These are phyloP conservation scores for Diacronema lutheri DNA, from an alignment of 78 protist species.

Conservation along the genomic window DNA sequence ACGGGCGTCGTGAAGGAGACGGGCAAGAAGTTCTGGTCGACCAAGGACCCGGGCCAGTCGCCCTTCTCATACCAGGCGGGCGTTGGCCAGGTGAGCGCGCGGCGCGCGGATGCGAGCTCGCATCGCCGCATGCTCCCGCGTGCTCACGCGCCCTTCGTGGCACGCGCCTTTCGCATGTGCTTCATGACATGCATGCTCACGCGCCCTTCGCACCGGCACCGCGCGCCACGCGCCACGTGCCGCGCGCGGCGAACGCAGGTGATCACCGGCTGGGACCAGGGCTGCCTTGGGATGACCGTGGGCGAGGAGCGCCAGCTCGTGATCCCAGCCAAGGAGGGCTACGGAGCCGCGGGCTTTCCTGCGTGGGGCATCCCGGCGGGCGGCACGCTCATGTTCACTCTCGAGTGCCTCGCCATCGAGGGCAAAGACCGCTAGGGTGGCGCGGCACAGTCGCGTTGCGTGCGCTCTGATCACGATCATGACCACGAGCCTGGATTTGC, in stretches of 20 bases:
- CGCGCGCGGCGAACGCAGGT: background rate
- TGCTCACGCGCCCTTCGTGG: no score
- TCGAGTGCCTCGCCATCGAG: background rate
- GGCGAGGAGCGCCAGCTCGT: background rate
- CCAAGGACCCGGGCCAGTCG: background rate
- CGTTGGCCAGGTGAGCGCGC: background rate
- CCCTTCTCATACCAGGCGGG: constrained; percentile 5
- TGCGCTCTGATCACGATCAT: no score
- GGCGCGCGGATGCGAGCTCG: no score
- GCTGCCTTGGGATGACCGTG: background rate
- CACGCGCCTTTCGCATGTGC: no score
- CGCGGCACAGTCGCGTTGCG: no score
- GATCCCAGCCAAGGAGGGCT: background rate
- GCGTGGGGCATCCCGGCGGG: constrained; percentile 1
- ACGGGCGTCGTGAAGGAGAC: constrained; percentile 34
- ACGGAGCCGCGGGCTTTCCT: background rate
- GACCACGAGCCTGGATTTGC: no score
- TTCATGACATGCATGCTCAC: no score
- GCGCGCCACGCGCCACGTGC: no score
- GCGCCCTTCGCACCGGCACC: no score
- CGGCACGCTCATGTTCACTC: background rate
- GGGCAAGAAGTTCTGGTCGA: constrained; percentile 28
- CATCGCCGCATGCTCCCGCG: no score
- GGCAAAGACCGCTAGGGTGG: no score
- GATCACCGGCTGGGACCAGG: constrained; percentile 17